Conservation (phyloP, 257 asterid species). For the Solanum chaucha region DNA sequence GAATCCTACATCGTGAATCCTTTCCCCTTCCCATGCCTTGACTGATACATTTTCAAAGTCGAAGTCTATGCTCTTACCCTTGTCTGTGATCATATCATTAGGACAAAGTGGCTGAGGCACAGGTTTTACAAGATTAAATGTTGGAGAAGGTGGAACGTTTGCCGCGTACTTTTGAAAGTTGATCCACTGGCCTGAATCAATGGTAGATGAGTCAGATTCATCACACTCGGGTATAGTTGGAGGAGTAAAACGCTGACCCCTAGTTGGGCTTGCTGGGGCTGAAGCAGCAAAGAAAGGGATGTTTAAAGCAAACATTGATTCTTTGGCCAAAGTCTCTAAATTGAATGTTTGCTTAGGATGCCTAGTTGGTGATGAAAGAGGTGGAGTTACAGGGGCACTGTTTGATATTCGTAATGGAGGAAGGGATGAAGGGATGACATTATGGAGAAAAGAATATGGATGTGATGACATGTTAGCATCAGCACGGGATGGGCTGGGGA, state of each 20-base stretch:
- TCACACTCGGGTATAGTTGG: conserved; percentile 90
- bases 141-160: conserved; percentile 49
- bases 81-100: not conserved
- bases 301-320: conserved; percentile 12
- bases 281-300: conserved; percentile 14
- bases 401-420: conserved; percentile 84
- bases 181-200: conserved; percentile 87
- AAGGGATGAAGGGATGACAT: conserved; percentile 37
- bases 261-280: conserved; percentile 17
- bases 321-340: conserved; percentile 6
- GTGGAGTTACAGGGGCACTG: conserved; percentile 97
- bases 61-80: conserved; percentile 6
- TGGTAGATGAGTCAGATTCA: conserved; percentile 80
- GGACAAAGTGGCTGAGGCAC: not conserved
- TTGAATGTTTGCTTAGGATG: conserved; percentile 36
- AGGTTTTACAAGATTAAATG: conserved; percentile 14
- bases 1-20: conserved; percentile 7
- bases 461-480: conserved; percentile 3
- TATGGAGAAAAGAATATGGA: conserved; percentile 11
- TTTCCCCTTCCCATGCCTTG: conserved; percentile 20
- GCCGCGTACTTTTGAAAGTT: conserved; percentile 50
- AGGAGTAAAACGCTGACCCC: conserved; percentile 43
- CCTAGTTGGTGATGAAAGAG: conserved; percentile 85
- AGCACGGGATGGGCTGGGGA: conserved; percentile 9
- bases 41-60: conserved; percentile 9